These are phyloP conservation scores for Stagonosporopsis cucurbitacearum DNA, from an alignment of 2,329 filamentous ascomycete species.

Conservation along the genomic window DNA sequence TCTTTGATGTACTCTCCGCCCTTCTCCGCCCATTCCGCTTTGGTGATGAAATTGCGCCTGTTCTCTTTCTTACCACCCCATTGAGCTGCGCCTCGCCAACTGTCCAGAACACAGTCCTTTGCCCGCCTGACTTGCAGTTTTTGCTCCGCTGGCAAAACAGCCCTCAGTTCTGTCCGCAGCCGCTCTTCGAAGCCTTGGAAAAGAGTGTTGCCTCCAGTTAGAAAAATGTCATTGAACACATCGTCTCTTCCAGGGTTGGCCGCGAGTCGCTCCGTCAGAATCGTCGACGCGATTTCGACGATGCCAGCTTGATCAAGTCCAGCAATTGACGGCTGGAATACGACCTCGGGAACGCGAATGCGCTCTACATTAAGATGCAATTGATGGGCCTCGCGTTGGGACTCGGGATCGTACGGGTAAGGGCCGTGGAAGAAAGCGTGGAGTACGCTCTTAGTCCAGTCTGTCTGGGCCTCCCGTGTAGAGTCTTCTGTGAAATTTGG, in stretches of 20 bases:
- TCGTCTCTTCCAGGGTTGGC: conserved; percentile 65
- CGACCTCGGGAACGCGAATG: conserved; percentile 89
- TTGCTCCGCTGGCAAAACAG: conserved; percentile 74
- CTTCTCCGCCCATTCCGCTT: conserved; percentile 88
- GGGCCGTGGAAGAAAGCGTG: conserved; percentile 91
- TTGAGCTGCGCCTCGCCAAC: conserved; percentile 89
- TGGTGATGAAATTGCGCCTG: conserved; percentile 71
- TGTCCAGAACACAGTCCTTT: conserved; percentile 78
- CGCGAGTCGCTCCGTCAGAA: conserved; percentile 80
- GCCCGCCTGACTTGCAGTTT: conserved; percentile 75
- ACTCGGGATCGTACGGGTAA: conserved; percentile 81
- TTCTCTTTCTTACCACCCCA: conserved; percentile 73
- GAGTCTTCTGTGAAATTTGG: conserved; percentile 89
- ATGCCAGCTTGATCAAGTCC: conserved; percentile 93
- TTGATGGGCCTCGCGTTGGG: conserved; percentile 81
- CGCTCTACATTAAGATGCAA: conserved; percentile 96
- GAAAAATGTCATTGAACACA: conserved; percentile 84
- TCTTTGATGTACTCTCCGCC: conserved; percentile 92
- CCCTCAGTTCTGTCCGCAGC: conserved; percentile 72
- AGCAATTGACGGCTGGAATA: conserved; percentile 91
- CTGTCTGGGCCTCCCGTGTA: conserved; percentile 87
- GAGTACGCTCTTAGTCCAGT: conserved; percentile 91
- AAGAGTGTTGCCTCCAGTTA: conserved; percentile 91
- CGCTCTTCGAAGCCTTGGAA: conserved; percentile 88
- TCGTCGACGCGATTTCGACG: conserved; percentile 88